Evolutionary conservation across 2,329 filamentous ascomycete genomes (phyloP).

Genomic region (Lachnellula subtilissima): DNA sequence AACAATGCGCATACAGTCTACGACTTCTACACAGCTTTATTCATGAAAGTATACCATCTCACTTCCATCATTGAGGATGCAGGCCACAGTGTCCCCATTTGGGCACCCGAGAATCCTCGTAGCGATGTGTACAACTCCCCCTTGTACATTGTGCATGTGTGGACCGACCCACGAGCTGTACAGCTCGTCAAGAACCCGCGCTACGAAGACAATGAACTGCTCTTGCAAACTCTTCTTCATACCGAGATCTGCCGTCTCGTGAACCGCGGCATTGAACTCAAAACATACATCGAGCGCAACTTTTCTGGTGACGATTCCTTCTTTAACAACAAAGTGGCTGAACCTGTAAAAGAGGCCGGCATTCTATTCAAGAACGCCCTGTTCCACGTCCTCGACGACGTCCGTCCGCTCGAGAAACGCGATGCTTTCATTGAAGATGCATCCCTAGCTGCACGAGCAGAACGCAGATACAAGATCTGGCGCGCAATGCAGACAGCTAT

Average conservation of each 20-base stretch:
- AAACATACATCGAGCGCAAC: not conserved
- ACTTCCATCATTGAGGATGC: not conserved
- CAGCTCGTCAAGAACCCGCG: not conserved
- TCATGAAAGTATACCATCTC: not conserved
- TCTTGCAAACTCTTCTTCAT: conserved; percentile 1
- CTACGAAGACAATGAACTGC: conserved; percentile 1
- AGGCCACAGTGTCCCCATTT: not conserved
- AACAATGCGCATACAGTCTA: not conserved
- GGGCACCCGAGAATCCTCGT: not conserved
- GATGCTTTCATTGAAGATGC: not conserved
- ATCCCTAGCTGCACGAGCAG: not conserved
- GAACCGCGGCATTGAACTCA: not conserved
- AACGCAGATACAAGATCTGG: conserved; percentile 6
- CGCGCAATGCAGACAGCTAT: conserved; percentile 6
- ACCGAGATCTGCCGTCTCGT: conserved; percentile 1
- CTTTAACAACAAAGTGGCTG: not conserved
- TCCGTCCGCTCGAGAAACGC: not conserved
- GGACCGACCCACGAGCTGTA: not conserved
- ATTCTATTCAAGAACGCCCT: not conserved
- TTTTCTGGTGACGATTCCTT: not conserved
- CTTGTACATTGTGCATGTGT: not conserved
- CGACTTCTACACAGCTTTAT: not conserved
- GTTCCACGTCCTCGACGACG: not conserved
- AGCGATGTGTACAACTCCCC: not conserved
- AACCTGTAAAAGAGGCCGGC: not conserved